phyloP scores from a whole-genome alignment of 2,329 filamentous ascomycete genomes.

The Cryphonectria radicalis region DNA sequence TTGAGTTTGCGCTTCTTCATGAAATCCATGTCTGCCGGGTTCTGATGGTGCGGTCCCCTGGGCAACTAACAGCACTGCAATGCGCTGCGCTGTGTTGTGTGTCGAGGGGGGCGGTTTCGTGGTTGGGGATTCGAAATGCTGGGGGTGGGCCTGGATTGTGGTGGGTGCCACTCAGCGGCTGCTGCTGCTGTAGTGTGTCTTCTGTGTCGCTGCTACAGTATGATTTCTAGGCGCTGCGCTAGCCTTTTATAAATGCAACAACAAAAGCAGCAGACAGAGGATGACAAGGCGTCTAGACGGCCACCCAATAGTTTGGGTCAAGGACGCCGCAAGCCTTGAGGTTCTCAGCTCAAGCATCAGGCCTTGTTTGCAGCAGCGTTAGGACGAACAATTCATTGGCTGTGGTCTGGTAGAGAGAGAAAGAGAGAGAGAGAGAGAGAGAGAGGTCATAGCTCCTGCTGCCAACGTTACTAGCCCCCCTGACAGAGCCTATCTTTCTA shows the following conservation, averaged over 20 bases:
- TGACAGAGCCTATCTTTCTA: too few relatives aligned
- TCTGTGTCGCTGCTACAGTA: background rate
- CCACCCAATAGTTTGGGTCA: too few relatives aligned
- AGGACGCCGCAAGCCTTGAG: background rate
- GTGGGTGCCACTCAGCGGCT: slow-evolving; percentile 4
- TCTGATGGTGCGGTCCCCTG: background rate
- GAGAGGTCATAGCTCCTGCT: background rate
- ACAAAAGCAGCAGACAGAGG: background rate
- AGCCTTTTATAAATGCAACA: background rate
- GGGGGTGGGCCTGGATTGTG: slow-evolving; percentile 2
- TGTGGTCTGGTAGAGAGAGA: background rate
- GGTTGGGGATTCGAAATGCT: background rate
- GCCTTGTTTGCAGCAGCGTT: background rate
- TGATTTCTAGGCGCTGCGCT: background rate
- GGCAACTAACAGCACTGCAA: slow-evolving; percentile 8
- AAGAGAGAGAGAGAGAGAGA: too few relatives aligned
- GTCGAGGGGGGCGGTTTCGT: background rate
- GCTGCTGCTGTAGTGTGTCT: background rate
- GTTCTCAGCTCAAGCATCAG: background rate
- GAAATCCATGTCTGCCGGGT: slow-evolving; percentile 25
- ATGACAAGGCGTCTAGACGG: too few relatives aligned
- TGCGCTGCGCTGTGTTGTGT: slow-evolving; percentile 2
- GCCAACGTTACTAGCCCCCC: background rate
- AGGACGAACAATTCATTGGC: background rate
- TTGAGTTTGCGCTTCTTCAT: slow-evolving; percentile 82